Percentiles rank a stretch among this genome's conserved stretches.
Conservation (phyloP, 2,329 filamentous ascomycete species). For the Capronia epimyces region DNA sequence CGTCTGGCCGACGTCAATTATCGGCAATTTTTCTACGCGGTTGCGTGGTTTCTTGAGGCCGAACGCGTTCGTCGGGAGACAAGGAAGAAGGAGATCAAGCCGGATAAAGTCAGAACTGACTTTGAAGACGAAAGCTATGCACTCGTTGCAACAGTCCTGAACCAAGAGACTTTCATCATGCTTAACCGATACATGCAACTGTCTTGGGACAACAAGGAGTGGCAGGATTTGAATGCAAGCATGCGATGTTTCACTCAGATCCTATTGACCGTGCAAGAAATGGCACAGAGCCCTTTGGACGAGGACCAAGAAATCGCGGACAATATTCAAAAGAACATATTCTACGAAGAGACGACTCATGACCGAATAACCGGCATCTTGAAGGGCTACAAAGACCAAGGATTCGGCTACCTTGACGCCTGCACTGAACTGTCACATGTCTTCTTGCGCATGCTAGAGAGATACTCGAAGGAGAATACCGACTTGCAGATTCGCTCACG, state of each 20-base stretch:
- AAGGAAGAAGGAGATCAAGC: conserved; percentile 51
- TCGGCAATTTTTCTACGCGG: conserved; percentile 84
- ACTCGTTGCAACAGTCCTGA: conserved; percentile 80
- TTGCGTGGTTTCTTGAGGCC: conserved; percentile 87
- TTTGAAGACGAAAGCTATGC: conserved; percentile 70
- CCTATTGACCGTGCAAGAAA: conserved; percentile 83
- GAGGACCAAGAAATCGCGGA: conserved; percentile 98
- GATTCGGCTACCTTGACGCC: conserved; percentile 87
- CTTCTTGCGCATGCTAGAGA: conserved; percentile 84
- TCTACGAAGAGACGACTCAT: conserved; percentile 94
- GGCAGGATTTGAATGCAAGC: conserved; percentile 77
- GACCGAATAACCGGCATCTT: conserved; percentile 77
- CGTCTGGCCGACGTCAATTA: conserved; percentile 71
- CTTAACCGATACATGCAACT: conserved; percentile 77
- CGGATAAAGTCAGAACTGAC: conserved; percentile 44
- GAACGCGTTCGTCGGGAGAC: conserved; percentile 66
- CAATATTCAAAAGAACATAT: conserved; percentile 94
- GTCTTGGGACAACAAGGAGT: conserved; percentile 74
- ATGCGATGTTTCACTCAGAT: conserved; percentile 97
- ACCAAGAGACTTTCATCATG: conserved; percentile 90
- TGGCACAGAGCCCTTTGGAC: conserved; percentile 75
- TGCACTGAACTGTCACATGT: conserved; percentile 87
- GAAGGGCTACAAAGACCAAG: conserved; percentile 84
- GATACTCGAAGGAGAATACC: conserved; percentile 89
- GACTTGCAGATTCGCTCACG: conserved; percentile 89